Evolutionary conservation across 306 rosid species (phyloP).

Genomic region (Carpinus fangiana): DNA sequence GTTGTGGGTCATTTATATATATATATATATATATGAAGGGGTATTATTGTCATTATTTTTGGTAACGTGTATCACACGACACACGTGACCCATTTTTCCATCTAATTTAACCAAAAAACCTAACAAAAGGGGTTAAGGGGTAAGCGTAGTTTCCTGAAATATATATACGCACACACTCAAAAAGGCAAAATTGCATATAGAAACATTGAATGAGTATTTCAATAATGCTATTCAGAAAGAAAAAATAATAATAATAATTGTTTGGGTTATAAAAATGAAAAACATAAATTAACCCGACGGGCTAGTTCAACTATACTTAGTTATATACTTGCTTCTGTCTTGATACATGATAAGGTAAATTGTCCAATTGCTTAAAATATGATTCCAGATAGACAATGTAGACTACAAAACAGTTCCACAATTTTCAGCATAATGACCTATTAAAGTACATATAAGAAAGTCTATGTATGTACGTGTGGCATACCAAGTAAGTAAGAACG

Average conservation of each 20-base stretch:
- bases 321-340: constrained; percentile 1
- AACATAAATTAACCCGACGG: constrained; percentile 3
- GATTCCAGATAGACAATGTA: constrained; percentile 3
- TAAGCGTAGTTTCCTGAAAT: not conserved
- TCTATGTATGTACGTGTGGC: constrained; percentile 12
- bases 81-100: no score
- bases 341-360: constrained; percentile 6
- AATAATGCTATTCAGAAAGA: not conserved
- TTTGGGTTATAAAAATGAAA: constrained; percentile 6
- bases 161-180: not conserved
- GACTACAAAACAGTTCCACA: constrained; percentile 3
- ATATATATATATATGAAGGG: no score
- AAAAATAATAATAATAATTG: constrained; percentile 7
- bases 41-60: no score
- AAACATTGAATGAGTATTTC: not conserved
- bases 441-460: constrained; percentile 4
- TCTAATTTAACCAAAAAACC: no score
- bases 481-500: constrained; percentile 90
- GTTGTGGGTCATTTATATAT: no score
- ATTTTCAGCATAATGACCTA: not conserved
- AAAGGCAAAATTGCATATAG: not conserved
- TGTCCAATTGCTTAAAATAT: constrained; percentile 11
- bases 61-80: no score
- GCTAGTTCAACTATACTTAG: not conserved
- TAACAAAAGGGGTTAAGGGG: no score